phyloP scores from a whole-genome alignment of 139 green algal species.

The Chara braunii region DNA sequence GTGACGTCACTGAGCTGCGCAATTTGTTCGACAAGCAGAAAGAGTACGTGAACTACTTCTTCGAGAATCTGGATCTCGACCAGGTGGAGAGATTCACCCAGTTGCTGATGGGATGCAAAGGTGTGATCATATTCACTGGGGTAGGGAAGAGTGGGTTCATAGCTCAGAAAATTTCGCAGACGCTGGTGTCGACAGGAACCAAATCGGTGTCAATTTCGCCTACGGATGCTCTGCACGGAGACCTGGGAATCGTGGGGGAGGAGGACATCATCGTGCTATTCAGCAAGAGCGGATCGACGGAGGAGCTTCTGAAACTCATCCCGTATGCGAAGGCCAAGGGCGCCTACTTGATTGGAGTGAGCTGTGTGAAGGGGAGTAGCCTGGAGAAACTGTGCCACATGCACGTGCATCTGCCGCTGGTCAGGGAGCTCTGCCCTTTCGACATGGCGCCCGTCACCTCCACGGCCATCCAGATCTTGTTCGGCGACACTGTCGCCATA shows the following conservation, averaged over 20 bases:
- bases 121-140: conserved; percentile 55
- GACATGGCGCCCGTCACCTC: conserved; percentile 57
- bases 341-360: conserved; percentile 48
- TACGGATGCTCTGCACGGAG: conserved; percentile 57
- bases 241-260: conserved; percentile 40
- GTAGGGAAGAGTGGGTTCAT: conserved; percentile 65
- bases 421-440: conserved; percentile 61
- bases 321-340: conserved; percentile 59
- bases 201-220: conserved; percentile 56
- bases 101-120: conserved; percentile 46
- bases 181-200: conserved; percentile 58
- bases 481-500: conserved; percentile 60
- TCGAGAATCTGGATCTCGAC: neutral
- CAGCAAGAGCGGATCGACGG: conserved; percentile 51
- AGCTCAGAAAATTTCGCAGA: conserved; percentile 60
- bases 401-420: conserved; percentile 48
- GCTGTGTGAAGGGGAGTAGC: conserved; percentile 36
- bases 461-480: conserved; percentile 58
- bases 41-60: conserved; percentile 10
- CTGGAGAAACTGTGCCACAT: conserved; percentile 48
- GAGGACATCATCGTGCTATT: conserved; percentile 56
- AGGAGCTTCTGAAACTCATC: conserved; percentile 56
- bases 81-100: conserved; percentile 44
- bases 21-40: conserved; percentile 6
- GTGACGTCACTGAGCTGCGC: too few relatives aligned